Percentiles rank a stretch among this genome's conserved stretches.
phyloP scores from a whole-genome alignment of 2,329 filamentous ascomycete genomes.

The Coniochaeta sp. region DNA sequence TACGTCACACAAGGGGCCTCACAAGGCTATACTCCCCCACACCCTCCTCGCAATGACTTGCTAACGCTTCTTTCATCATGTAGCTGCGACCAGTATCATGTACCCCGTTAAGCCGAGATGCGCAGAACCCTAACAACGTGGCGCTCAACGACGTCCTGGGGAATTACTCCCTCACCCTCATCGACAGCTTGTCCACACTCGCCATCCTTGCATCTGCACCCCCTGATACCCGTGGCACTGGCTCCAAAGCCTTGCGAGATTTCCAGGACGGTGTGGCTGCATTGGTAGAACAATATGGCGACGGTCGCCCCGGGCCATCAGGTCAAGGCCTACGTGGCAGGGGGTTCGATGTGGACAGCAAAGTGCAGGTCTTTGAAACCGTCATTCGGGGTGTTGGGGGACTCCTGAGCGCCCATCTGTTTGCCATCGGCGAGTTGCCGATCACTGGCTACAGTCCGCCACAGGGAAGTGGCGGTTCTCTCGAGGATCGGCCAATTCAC shows the following conservation, averaged over 20 bases:
- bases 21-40: not conserved
- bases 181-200: slow-evolving; percentile 90
- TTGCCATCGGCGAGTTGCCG: slow-evolving; percentile 83
- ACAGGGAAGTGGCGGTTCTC: slow-evolving; percentile 28
- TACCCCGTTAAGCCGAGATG: slow-evolving; percentile 75
- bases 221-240: slow-evolving; percentile 42
- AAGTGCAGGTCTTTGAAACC: slow-evolving; percentile 97
- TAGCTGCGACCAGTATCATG: slow-evolving; percentile 82
- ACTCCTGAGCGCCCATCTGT: slow-evolving; percentile 85
- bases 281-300: slow-evolving; percentile 78
- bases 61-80: slow-evolving; percentile 10
- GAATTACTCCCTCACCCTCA: slow-evolving; percentile 92
- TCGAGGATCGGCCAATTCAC: slow-evolving; percentile 48
- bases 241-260: slow-evolving; percentile 56
- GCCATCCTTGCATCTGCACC: slow-evolving; percentile 81
- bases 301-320: slow-evolving; percentile 62
- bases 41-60: not conserved
- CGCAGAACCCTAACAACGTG: slow-evolving; percentile 68
- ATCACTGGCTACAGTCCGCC: slow-evolving; percentile 68
- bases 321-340: slow-evolving; percentile 66
- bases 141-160: slow-evolving; percentile 93
- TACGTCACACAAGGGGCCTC: slow-evolving; percentile 19
- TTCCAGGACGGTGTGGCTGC: slow-evolving; percentile 76
- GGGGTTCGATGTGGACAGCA: slow-evolving; percentile 93
- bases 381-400: slow-evolving; percentile 91